Percentiles rank a stretch among this genome's conserved stretches.
phyloP scores from a whole-genome alignment of 2,329 filamentous ascomycete genomes.

The Arthroderma uncinatum region DNA sequence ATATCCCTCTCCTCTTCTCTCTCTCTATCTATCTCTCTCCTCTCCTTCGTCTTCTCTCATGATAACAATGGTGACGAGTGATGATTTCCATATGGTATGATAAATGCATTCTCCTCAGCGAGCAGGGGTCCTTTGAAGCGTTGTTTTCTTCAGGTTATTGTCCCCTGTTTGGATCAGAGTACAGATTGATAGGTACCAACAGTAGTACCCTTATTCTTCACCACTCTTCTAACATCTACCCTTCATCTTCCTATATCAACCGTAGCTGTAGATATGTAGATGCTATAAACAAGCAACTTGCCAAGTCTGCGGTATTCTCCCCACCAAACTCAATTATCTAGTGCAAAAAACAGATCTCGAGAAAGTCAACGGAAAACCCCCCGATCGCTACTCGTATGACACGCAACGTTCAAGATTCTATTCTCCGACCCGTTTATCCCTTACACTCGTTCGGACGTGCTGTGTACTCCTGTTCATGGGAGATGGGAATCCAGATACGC shows the following conservation, averaged over 20 bases:
- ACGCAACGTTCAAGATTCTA: too few relatives aligned
- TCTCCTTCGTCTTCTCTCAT: neutral
- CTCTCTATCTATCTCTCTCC: too few relatives aligned
- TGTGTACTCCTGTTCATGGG: neutral
- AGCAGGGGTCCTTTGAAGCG: neutral
- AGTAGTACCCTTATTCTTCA: neutral
- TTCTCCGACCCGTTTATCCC: neutral
- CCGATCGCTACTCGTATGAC: neutral
- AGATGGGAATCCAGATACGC: slow-evolving; percentile 5
- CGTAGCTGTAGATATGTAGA: neutral
- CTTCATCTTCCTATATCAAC: neutral
- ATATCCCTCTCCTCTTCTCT: too few relatives aligned
- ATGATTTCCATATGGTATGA: neutral
- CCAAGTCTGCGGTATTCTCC: neutral
- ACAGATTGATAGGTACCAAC: too few relatives aligned
- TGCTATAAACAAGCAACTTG: neutral
- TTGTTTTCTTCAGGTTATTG: neutral
- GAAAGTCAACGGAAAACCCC: neutral
- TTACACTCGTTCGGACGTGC: neutral
- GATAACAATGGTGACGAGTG: neutral
- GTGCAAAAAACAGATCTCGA: neutral
- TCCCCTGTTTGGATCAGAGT: too few relatives aligned
- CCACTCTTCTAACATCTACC: too few relatives aligned
- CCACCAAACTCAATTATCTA: neutral
- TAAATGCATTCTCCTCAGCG: neutral